phyloP scores from a whole-genome alignment of 2,329 filamentous ascomycete species.

The Pseudohalonectria lignicola region DNA sequence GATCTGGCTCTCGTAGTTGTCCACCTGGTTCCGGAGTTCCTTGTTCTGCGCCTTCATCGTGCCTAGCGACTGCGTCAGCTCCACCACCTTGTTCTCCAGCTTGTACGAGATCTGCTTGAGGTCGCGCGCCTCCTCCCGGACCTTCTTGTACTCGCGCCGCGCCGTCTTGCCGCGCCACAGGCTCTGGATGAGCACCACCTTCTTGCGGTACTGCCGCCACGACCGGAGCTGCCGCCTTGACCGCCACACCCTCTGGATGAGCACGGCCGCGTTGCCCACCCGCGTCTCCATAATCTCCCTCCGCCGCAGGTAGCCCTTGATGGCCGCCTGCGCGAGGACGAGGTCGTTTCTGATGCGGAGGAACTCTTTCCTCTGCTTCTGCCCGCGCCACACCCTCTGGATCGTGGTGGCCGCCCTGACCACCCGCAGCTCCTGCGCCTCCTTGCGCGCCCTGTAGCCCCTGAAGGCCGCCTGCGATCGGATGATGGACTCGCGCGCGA shows the following conservation, averaged over 20 bases:
- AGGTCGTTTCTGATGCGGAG: conserved; percentile 69
- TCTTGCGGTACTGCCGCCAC: conserved; percentile 84
- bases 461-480: conserved; percentile 68
- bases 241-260: conserved; percentile 87
- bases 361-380: conserved; percentile 79
- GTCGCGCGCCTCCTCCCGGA: conserved; percentile 93
- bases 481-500: conserved; percentile 72
- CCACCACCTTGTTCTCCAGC: conserved; percentile 98
- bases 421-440: conserved; percentile 69
- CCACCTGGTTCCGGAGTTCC: conserved; percentile 72
- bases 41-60: conserved; percentile 95
- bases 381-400: conserved; percentile 87
- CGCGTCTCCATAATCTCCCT: conserved; percentile 91
- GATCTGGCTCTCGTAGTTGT: conserved; percentile 92
- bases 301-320: conserved; percentile 85
- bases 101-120: conserved; percentile 99
- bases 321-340: conserved; percentile 77
- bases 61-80: conserved; percentile 87
- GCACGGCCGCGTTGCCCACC: conserved; percentile 78
- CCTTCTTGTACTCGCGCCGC: conserved; percentile 73
- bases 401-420: conserved; percentile 87
- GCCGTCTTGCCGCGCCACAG: conserved; percentile 82
- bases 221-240: conserved; percentile 64
- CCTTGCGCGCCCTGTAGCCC: conserved; percentile 66
- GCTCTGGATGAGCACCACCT: conserved; percentile 82